These are phyloP conservation scores for Nemophila menziesii DNA, from an alignment of 257 asterid species.

Conservation along the genomic window DNA sequence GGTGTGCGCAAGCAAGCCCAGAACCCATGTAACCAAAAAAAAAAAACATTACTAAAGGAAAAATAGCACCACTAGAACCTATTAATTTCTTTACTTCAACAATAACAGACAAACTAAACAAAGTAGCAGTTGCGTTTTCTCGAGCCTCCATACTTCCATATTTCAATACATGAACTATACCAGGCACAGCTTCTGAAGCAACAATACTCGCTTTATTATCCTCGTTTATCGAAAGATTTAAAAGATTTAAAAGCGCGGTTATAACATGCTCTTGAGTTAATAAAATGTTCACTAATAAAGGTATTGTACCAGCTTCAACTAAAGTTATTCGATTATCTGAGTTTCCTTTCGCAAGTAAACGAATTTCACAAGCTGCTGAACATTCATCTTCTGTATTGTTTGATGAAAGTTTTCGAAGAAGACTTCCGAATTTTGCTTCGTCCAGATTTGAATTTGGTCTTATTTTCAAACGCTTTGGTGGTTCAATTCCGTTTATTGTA, in stretches of 20 bases:
- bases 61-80: slow-evolving; percentile 78
- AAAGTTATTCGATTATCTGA: slow-evolving; percentile 90
- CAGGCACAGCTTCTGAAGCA: slow-evolving; percentile 78
- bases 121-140: slow-evolving; percentile 92
- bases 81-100: slow-evolving; percentile 80
- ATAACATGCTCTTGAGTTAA: slow-evolving; percentile 90
- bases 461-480: slow-evolving; percentile 66
- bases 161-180: slow-evolving; percentile 75
- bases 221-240: slow-evolving; percentile 90
- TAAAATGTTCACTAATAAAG: slow-evolving; percentile 59
- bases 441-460: slow-evolving; percentile 51
- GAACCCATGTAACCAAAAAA: too few species aligned
- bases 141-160: slow-evolving; percentile 90
- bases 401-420: slow-evolving; percentile 64
- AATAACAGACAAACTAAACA: slow-evolving; percentile 85
- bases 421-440: slow-evolving; percentile 51
- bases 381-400: slow-evolving; percentile 75
- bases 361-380: slow-evolving; percentile 86
- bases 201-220: slow-evolving; percentile 75
- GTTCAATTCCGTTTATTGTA: slow-evolving; percentile 72
- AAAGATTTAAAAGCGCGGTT: slow-evolving; percentile 87
- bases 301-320: slow-evolving; percentile 98
- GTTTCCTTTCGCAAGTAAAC: slow-evolving; percentile 90
- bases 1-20: too few species aligned
- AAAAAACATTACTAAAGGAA: too few species aligned